These are phyloP conservation scores for Spathaspora arborariae DNA, from an alignment of 805 yeast genomes.

Conservation along the genomic window DNA sequence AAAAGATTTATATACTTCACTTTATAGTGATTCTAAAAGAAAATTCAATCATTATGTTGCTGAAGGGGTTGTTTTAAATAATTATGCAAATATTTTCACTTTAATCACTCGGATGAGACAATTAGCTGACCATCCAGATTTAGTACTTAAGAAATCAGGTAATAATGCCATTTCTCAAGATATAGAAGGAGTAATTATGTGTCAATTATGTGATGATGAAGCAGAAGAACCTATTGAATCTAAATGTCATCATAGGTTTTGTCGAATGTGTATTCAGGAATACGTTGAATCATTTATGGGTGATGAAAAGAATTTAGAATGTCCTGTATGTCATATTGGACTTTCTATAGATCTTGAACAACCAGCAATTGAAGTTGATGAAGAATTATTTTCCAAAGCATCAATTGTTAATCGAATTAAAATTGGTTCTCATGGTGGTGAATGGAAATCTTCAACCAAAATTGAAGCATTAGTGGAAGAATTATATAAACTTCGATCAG, in stretches of 20 bases:
- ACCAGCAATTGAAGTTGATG: conserved; percentile 74
- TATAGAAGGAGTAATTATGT: conserved; percentile 58
- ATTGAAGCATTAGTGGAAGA: conserved; percentile 96
- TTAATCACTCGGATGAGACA: conserved; percentile 97
- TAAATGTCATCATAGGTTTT: conserved; percentile 89
- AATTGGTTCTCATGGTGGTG: conserved; percentile 62
- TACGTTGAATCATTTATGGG: conserved; percentile 82
- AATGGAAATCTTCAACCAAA: conserved; percentile 93
- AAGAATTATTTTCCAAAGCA: conserved; percentile 54
- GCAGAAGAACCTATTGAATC: conserved; percentile 97
- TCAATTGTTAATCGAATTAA: conserved; percentile 84
- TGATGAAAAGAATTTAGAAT: conserved; percentile 54
- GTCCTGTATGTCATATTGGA: conserved; percentile 96
- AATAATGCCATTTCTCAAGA: conserved; percentile 33
- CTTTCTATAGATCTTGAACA: conserved; percentile 85
- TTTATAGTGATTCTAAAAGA: conserved; percentile 82
- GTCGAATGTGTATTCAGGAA: conserved; percentile 88
- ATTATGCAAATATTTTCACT: conserved; percentile 95
- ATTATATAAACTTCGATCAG: conserved; percentile 79
- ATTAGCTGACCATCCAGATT: conserved; percentile 96
- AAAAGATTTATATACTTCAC: conserved; percentile 82
- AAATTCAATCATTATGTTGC: conserved; percentile 90
- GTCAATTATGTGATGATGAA: conserved; percentile 95
- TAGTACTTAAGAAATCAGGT: conserved; percentile 72
- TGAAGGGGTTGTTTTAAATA: conserved; percentile 93